Evolutionary conservation across 225 moss, liverwort and hornwort genomes (phyloP).

Genomic region (Straminergon stramineum): DNA sequence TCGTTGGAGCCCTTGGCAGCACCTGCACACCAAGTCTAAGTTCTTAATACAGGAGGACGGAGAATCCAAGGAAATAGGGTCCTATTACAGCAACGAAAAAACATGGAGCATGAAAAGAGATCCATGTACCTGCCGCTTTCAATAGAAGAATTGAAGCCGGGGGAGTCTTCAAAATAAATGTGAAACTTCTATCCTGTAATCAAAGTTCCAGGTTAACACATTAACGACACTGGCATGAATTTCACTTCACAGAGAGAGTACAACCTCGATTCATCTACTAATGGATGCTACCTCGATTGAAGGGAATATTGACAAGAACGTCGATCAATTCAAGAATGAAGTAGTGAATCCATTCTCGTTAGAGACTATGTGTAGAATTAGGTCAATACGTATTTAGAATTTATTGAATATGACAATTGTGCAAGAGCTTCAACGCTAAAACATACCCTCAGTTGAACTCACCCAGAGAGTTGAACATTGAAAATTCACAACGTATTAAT

Average conservation of each 20-base stretch:
- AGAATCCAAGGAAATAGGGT: not conserved
- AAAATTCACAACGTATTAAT: not conserved
- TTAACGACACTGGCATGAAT: not conserved
- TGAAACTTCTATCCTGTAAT: constrained; percentile 90
- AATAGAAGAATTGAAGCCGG: constrained; percentile 88
- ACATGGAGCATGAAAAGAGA: not conserved
- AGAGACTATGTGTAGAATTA: not conserved
- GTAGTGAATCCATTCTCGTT: not conserved
- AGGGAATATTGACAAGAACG: not conserved
- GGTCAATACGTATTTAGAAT: too few species aligned
- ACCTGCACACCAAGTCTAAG: constrained; percentile 28
- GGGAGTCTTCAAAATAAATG: constrained; percentile 93
- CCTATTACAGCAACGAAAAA: not conserved
- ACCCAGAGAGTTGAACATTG: too few species aligned
- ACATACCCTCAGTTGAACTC: too few species aligned
- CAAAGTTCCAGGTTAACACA: not conserved
- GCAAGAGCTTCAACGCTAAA: not conserved
- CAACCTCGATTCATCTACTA: not conserved
- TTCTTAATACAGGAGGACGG: not conserved
- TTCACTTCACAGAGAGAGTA: not conserved
- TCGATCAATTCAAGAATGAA: not conserved
- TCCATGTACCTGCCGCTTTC: constrained; percentile 64
- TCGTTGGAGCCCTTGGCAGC: constrained; percentile 77
- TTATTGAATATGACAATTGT: not conserved
- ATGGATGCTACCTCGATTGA: not conserved